phyloP scores from a whole-genome alignment of 345 rosid species.

The Populus ilicifolia region DNA sequence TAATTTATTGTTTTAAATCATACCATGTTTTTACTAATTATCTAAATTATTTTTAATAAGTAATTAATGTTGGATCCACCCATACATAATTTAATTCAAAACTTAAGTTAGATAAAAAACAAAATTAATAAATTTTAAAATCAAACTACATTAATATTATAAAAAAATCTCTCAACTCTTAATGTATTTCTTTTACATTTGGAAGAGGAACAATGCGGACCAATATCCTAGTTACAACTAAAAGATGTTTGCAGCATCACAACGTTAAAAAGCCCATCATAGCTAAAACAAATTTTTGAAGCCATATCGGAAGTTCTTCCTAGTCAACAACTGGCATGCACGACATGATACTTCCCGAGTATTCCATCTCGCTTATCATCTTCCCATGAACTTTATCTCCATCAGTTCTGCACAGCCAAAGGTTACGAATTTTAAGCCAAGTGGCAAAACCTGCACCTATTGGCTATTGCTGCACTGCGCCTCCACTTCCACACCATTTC shows the following conservation, averaged over 20 bases:
- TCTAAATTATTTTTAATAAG: too few relatives aligned
- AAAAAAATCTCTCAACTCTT: too few relatives aligned
- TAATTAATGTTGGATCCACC: too few relatives aligned
- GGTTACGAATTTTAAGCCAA: slow-evolving; percentile 53
- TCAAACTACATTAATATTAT: too few relatives aligned
- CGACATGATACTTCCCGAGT: background rate
- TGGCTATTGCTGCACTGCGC: slow-evolving; percentile 46
- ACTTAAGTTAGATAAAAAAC: fast-evolving
- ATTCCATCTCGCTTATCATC: background rate
- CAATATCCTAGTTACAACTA: background rate
- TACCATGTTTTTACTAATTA: too few relatives aligned
- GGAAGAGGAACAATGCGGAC: too few relatives aligned
- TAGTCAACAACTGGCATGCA: background rate
- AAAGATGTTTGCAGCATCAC: background rate
- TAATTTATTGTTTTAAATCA: too few relatives aligned
- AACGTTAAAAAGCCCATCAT: background rate
- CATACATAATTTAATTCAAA: fast-evolving
- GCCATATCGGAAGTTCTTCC: background rate
- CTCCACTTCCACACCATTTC: slow-evolving; percentile 20
- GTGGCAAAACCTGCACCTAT: slow-evolving; percentile 52
- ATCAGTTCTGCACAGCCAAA: slow-evolving; percentile 54
- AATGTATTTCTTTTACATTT: too few relatives aligned
- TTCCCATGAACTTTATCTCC: slow-evolving; percentile 51
- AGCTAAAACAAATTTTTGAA: background rate
- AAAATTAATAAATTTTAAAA: fast-evolving